Base-by-base conservation (phyloP, 176 grass and related monocot genomes). In the Olyra latifolia region DNA sequence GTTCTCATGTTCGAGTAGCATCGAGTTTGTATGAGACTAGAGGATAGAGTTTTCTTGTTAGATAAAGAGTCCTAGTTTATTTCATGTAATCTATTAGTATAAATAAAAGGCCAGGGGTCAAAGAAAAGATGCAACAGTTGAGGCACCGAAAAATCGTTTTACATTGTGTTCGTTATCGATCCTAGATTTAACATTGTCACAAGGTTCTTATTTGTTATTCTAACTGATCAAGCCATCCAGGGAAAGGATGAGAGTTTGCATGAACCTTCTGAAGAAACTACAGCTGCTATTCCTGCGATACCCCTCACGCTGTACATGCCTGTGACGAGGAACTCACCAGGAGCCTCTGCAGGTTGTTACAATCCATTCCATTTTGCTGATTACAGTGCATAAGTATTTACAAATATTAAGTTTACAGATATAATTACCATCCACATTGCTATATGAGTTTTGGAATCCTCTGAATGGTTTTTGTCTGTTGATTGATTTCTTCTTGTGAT, bases 241-340 rank as follows among this genome's bases (percentile, higher is more conserved):
- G 61, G 64, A 45, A 77, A 74, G 42, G 24, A 84, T 71, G 69
- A 66, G 81, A 61, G 48, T 55, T 72, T 70, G 23, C 66, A n/a
- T 76, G 66, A 48, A 28, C 54, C 58, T 69, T 77, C 80, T 80
- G 71, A 84, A 66, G 57, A 79, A 84, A 60, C 77, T 53, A 28
- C 44, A 30, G 82, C 84, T 71, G 83, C 83, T 84, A 81, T 89
- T 85, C 80, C 87, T 84, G 91, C 91, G 0, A 78, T 89, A 71
- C 87, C 91, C 43, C 80, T 93, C 60, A 80, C 84, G 0, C 20
- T 93, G 5, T 78, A 72, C 77, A 92, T 89, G 91, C 91, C 87
- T 84, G 52, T 84, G 49, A 17, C 17, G 6, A 85, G 53, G 77
- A 81, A 66, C 73, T 55, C 70, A 48, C 75, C 49, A 27, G 76